Evolutionary conservation across 768 basidiomycete species (phyloP).

Genomic region (Lactarius sp.): DNA sequence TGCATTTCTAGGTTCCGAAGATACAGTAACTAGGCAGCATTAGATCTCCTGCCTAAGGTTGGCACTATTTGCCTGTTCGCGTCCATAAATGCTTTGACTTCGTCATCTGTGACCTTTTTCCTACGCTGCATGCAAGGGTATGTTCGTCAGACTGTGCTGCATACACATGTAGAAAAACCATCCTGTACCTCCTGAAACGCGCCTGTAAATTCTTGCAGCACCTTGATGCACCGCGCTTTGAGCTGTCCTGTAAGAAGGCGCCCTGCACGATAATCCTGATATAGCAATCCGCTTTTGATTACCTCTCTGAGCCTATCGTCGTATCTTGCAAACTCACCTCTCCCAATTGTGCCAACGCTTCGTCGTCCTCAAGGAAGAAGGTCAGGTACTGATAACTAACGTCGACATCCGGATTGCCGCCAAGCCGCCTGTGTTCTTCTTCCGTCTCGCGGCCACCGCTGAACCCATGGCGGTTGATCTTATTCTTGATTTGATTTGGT

Average conservation of each 20-base stretch:
- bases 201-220: slow-evolving; percentile 77
- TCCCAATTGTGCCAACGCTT: slow-evolving; percentile 70
- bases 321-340: slow-evolving; percentile 45
- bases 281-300: background rate
- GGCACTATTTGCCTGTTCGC: slow-evolving; percentile 67
- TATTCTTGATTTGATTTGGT: slow-evolving; percentile 91
- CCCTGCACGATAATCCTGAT: slow-evolving; percentile 88
- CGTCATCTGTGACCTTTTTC: slow-evolving; percentile 74
- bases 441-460: slow-evolving; percentile 94
- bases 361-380: slow-evolving; percentile 95
- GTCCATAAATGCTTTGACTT: slow-evolving; percentile 77
- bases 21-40: background rate
- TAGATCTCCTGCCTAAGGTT: slow-evolving; percentile 37
- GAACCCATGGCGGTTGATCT: slow-evolving; percentile 94
- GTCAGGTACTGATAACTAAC: slow-evolving; percentile 91
- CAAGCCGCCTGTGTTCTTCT: slow-evolving; percentile 84
- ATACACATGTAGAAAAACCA: background rate
- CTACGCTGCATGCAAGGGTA: slow-evolving; percentile 50
- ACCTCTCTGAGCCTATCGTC: background rate
- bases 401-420: slow-evolving; percentile 93
- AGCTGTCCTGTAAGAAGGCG: slow-evolving; percentile 84
- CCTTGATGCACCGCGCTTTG: slow-evolving; percentile 80
- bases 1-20: background rate
- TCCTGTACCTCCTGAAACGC: slow-evolving; percentile 74
- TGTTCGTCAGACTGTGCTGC: slow-evolving; percentile 11